A percentile compares a stretch with the other conserved stretches of the same genome.
Evolutionary conservation across 2,329 filamentous ascomycete genomes (phyloP).

Genomic region (Penicillium hordei): DNA sequence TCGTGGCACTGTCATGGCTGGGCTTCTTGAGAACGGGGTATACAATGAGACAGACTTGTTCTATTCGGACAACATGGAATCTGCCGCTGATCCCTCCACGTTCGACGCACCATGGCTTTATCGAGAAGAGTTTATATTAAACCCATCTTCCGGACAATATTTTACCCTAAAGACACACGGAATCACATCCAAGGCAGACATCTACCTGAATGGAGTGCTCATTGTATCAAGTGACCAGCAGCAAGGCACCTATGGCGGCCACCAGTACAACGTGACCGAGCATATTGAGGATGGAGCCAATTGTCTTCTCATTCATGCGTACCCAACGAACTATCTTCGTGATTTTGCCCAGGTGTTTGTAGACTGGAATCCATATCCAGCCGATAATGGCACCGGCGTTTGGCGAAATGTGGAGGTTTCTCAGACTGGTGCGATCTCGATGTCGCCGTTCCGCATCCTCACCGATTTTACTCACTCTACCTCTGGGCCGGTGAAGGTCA

Average conservation of each 20-base stretch:
- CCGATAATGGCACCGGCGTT: slow-evolving; percentile 63
- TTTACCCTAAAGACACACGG: slow-evolving; percentile 59
- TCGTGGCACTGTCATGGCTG: slow-evolving; percentile 58
- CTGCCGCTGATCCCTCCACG: slow-evolving; percentile 43
- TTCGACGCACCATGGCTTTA: slow-evolving; percentile 62
- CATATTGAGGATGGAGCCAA: slow-evolving; percentile 46
- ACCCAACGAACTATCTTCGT: slow-evolving; percentile 60
- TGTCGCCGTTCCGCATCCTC: slow-evolving; percentile 47
- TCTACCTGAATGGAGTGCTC: slow-evolving; percentile 58
- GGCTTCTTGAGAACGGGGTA: slow-evolving; percentile 53
- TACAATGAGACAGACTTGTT: slow-evolving; percentile 58
- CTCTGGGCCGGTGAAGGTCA: slow-evolving; percentile 43
- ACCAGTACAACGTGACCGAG: slow-evolving; percentile 55
- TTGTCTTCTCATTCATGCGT: slow-evolving; percentile 53
- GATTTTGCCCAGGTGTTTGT: slow-evolving; percentile 62
- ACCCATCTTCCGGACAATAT: slow-evolving; percentile 39
- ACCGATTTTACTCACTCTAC: slow-evolving; percentile 43
- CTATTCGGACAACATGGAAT: slow-evolving; percentile 53
- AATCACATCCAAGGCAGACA: slow-evolving; percentile 60
- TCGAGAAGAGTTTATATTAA: slow-evolving; percentile 53
- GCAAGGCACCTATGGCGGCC: slow-evolving; percentile 58
- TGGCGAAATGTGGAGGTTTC: slow-evolving; percentile 61
- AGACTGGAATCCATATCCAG: slow-evolving; percentile 63
- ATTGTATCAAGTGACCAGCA: slow-evolving; percentile 53
- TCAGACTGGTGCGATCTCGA: slow-evolving; percentile 53